These are phyloP conservation scores for Claviceps paspali DNA, from an alignment of 2,329 filamentous ascomycete species.

Conservation along the genomic window DNA sequence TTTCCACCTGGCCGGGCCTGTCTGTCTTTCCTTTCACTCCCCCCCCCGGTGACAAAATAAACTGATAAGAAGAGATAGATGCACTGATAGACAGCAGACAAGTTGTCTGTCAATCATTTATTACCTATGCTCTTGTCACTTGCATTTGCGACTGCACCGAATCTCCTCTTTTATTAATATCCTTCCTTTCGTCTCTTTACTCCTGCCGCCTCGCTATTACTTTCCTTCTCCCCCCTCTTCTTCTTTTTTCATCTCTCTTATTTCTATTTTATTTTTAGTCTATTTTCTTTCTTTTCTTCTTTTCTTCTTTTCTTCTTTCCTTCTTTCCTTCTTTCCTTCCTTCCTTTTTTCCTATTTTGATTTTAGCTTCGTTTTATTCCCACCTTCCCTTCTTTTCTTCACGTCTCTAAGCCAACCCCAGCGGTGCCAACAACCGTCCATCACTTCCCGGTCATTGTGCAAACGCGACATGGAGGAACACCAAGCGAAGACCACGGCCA, in stretches of 20 bases:
- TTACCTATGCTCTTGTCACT: background rate
- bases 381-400: background rate
- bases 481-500: no score
- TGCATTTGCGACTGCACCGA: background rate
- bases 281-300: no score
- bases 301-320: background rate
- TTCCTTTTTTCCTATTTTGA: background rate
- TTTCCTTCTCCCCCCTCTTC: background rate
- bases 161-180: background rate
- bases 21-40: no score
- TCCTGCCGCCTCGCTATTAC: background rate
- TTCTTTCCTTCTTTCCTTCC: background rate
- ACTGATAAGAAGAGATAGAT: background rate
- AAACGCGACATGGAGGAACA: slow-evolving; percentile 5
- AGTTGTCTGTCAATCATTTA: background rate
- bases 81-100: background rate
- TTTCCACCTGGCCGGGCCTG: background rate
- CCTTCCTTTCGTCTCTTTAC: background rate
- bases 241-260: no score
- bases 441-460: no score
- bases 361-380: background rate
- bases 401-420: background rate
- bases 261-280: no score
- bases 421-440: no score
- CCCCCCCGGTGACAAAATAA: no score